Base-by-base conservation (phyloP, 768 basidiomycete species). In the Naganishia vaughanmartiniae region DNA sequence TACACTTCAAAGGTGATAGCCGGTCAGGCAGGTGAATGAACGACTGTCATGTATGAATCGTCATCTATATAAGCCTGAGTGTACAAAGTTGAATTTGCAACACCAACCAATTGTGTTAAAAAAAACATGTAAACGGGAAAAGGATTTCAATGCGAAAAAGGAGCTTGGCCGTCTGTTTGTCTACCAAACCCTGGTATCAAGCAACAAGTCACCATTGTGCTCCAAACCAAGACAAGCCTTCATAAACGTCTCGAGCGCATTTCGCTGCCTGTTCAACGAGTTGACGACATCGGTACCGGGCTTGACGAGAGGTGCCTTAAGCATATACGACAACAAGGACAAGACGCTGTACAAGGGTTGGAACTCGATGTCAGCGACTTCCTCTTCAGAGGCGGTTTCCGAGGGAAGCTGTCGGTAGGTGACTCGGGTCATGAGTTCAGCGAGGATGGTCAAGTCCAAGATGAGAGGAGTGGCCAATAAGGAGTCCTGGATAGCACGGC, bases 221-320 rank as follows among this genome's bases (percentile, higher is more conserved):
- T 95, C 92, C 53, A 96, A 82, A 31, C 93, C 93, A 65, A 94
- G 83, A 83, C 92, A 96, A 48, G 93, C 93, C 86, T 94, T 95
- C 78, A 96, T 85, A 88, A 95, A 96, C 51, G 86, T 83, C 82
- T 95, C 93, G 69, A 98, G 87, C 11, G 92, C 95, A 72, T 93
- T 91, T 79, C 95, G 89, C 85, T 99, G 95, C 80, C 94, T 88
- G 83, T 89, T 89, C 74, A 97, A 87, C 74, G 89, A 90, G 87
- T 99, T 99, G 83, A 98, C 89, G 75, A 97, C 93, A 76, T 91
- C 91, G 45, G 89, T 90, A 67, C 91, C 90, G 83, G 82, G 82
- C 75, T 94, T 94, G 83, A 94, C 93, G 78, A 94, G 87, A n/a
- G 93, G 92, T 0, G 93, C 93, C 86, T 96, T 96, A 83, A 95